These are phyloP conservation scores for Fusarium keratoplasticum DNA, from an alignment of 2,329 filamentous ascomycete genomes.

Conservation along the genomic window DNA sequence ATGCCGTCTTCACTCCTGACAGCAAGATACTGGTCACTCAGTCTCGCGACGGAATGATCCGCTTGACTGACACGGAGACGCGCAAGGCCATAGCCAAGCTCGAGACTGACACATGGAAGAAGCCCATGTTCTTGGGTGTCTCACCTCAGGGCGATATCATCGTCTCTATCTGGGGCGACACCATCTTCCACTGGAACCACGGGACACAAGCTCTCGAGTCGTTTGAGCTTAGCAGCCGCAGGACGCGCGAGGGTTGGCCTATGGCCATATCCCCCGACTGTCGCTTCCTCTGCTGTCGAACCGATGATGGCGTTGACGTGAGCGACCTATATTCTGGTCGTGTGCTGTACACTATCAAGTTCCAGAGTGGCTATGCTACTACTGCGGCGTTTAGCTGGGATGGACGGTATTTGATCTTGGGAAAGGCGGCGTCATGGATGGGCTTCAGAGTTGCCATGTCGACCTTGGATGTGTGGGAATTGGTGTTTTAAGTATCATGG, in stretches of 20 bases:
- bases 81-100: constrained; percentile 44
- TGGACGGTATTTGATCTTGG: constrained; percentile 46
- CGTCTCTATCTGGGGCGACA: constrained; percentile 50
- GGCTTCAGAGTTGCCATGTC: constrained; percentile 38
- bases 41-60: constrained; percentile 45
- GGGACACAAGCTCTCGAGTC: constrained; percentile 45
- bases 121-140: constrained; percentile 42
- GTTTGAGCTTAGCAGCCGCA: constrained; percentile 47
- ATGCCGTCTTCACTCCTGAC: constrained; percentile 45
- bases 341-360: constrained; percentile 48
- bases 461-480: constrained; percentile 45
- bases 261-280: constrained; percentile 52
- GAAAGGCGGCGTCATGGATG: constrained; percentile 43
- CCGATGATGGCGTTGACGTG: constrained; percentile 51
- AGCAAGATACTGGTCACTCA: constrained; percentile 37
- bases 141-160: constrained; percentile 46
- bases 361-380: constrained; percentile 46
- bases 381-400: constrained; percentile 49
- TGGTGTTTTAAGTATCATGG: constrained; percentile 37
- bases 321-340: constrained; percentile 49
- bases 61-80: constrained; percentile 36
- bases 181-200: constrained; percentile 50
- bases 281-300: constrained; percentile 50
- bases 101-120: constrained; percentile 45
- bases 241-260: constrained; percentile 50